Evolutionary conservation across 352 stramenopile genomes (phyloP).

Genomic region (Phytophthora constricta): DNA sequence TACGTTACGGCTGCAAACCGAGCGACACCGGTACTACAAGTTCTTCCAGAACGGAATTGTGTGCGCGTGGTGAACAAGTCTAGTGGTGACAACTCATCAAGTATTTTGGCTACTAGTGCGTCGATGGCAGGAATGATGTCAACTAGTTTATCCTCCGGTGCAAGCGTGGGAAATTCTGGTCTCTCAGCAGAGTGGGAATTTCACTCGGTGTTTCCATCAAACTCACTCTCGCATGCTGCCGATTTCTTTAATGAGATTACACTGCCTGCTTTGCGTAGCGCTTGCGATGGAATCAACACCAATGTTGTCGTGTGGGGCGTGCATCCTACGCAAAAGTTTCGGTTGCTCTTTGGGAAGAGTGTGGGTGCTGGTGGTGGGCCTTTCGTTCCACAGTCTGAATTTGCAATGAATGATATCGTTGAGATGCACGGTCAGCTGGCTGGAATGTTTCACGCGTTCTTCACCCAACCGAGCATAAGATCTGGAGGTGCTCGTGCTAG

Average conservation of each 20-base stretch:
- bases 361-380: constrained; percentile 26
- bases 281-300: constrained; percentile 61
- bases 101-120: constrained; percentile 9
- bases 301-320: constrained; percentile 73
- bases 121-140: background rate
- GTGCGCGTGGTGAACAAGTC: constrained; percentile 54
- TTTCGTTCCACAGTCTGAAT: constrained; percentile 17
- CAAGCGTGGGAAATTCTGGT: background rate
- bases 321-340: constrained; percentile 77
- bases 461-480: constrained; percentile 31
- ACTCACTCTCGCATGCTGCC: constrained; percentile 38
- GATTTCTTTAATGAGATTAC: constrained; percentile 73
- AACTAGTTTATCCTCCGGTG: too few species aligned
- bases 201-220: constrained; percentile 62
- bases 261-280: constrained; percentile 47
- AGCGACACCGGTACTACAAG: constrained; percentile 65
- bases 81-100: background rate
- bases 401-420: constrained; percentile 45
- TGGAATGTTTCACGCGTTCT: constrained; percentile 59
- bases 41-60: constrained; percentile 48
- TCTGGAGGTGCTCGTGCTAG: constrained; percentile 3
- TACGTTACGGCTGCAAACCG: constrained; percentile 78
- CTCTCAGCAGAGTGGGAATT: constrained; percentile 62
- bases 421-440: constrained; percentile 68
- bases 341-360: constrained; percentile 71